Evolutionary conservation across 192 early-diverging fungal species (phyloP).

Genomic region (Borealophlyctis nickersoniae): DNA sequence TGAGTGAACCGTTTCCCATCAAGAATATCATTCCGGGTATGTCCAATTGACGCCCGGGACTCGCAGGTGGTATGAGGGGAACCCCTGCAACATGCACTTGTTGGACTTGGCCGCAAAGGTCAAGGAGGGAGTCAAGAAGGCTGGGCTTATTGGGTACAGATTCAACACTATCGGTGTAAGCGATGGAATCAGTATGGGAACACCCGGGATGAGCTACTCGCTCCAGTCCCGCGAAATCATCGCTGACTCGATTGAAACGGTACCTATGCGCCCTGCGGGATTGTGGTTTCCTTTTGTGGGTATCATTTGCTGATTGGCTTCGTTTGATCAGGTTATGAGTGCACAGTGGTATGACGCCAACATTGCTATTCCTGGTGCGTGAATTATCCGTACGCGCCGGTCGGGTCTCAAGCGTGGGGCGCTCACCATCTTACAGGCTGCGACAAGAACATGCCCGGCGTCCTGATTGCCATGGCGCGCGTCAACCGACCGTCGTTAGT

Average conservation of each 20-base stretch:
- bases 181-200: conserved; percentile 98
- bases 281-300: too few species aligned
- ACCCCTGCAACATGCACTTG: conserved; percentile 99
- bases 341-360: conserved; percentile 99
- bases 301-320: too few species aligned
- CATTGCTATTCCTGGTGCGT: conserved; percentile 84
- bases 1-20: conserved; percentile 52
- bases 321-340: conserved; percentile 70
- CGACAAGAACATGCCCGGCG: conserved; percentile 96
- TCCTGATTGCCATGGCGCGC: conserved; percentile 93
- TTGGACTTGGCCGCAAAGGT: conserved; percentile 81
- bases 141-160: conserved; percentile 88
- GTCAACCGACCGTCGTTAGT: conserved; percentile 95
- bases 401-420: not conserved
- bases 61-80: conserved; percentile 92
- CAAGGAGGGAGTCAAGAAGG: conserved; percentile 88
- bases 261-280: too few species aligned
- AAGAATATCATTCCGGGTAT: not conserved
- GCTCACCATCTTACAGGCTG: conserved; percentile 32
- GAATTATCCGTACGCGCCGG: not conserved
- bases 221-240: conserved; percentile 97
- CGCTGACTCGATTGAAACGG: conserved; percentile 98
- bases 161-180: conserved; percentile 99
- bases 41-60: not conserved
- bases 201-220: conserved; percentile 93